A percentile compares a stretch with the other conserved stretches of the same genome.
These are phyloP conservation scores for Venturia effusa DNA, from an alignment of 2,329 filamentous ascomycete species.

Conservation along the genomic window DNA sequence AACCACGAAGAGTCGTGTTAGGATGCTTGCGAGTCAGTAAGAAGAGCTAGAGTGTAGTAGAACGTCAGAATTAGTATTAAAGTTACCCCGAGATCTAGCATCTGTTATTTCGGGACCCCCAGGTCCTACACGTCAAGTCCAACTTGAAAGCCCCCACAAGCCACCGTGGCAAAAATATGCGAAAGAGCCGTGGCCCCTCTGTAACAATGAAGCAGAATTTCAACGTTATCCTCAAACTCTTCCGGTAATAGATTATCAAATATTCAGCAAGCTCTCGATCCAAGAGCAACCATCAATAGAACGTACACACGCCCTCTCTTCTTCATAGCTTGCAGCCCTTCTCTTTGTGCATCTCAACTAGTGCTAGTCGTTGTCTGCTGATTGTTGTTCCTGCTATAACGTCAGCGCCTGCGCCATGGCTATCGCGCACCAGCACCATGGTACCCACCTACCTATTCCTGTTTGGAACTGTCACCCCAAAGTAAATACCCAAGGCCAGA, in stretches of 20 bases:
- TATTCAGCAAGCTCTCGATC: background rate
- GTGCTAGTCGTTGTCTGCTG: background rate
- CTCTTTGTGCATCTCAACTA: background rate
- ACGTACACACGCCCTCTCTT: background rate
- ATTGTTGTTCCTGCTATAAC: background rate
- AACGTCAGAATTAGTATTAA: constrained; percentile 3
- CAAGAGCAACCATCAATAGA: background rate
- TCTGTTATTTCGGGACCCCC: background rate
- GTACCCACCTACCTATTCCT: background rate
- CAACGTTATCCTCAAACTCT: background rate
- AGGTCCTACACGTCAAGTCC: background rate
- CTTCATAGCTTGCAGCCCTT: background rate
- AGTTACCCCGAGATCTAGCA: background rate
- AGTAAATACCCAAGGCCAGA: constrained; percentile 38
- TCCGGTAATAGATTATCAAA: background rate
- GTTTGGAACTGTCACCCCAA: constrained; percentile 22
- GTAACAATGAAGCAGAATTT: background rate
- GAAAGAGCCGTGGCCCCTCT: background rate
- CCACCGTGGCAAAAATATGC: background rate
- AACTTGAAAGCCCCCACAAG: background rate
- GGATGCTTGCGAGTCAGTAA: too few species aligned
- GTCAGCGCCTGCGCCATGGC: background rate
- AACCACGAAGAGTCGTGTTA: too few species aligned
- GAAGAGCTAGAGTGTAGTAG: background rate
- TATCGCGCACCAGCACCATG: background rate